These are phyloP conservation scores for Dryas alaskensis DNA, from an alignment of 306 rosid species.

Conservation along the genomic window DNA sequence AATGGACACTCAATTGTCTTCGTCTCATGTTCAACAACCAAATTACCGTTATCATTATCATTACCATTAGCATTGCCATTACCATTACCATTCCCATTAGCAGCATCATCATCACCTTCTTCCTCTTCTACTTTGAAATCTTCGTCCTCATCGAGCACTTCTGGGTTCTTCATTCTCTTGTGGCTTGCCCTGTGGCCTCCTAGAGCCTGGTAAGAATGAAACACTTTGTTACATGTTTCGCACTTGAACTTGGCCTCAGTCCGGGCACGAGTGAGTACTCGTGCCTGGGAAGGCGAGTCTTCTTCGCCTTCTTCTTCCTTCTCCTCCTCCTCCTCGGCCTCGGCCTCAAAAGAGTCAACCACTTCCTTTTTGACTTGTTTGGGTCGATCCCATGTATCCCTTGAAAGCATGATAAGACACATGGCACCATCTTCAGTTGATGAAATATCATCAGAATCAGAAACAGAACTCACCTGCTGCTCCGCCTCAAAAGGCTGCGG, in stretches of 20 bases:
- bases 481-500: background rate
- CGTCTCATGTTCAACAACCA: background rate
- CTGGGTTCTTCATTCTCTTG: constrained; percentile 23
- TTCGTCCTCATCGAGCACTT: background rate
- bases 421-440: constrained; percentile 41
- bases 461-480: constrained; percentile 17
- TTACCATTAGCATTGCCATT: background rate
- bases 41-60: background rate
- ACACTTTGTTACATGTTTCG: constrained; percentile 37
- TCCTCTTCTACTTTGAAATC: constrained; percentile 5
- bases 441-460: constrained; percentile 19
- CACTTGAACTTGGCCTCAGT: constrained; percentile 35
- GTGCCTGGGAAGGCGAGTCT: background rate
- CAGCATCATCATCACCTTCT: background rate
- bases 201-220: constrained; percentile 53
- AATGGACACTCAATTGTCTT: constrained; percentile 33
- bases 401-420: constrained; percentile 39
- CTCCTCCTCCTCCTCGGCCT: background rate
- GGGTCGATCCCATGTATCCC: constrained; percentile 33
- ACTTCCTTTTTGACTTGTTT: background rate
- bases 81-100: background rate
- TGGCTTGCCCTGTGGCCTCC: constrained; percentile 67
- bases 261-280: background rate
- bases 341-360: background rate
- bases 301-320: constrained; percentile 5